These are phyloP conservation scores for Chlamydomonas sp. DNA, from an alignment of 139 green algal species.

Conservation along the genomic window DNA sequence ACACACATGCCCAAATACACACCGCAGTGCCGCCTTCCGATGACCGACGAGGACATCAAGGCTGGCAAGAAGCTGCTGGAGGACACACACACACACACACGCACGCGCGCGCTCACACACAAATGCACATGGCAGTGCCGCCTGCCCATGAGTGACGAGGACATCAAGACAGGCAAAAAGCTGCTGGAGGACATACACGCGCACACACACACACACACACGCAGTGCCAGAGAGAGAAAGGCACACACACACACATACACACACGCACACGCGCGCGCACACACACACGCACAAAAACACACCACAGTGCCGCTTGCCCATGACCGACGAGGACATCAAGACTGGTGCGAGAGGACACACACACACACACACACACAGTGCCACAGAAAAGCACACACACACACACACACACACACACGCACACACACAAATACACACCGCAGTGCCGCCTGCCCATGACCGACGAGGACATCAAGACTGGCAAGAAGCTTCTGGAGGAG, in stretches of 20 bases:
- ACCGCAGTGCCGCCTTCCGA: slow-evolving; percentile 84
- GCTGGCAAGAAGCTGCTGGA: slow-evolving; percentile 51
- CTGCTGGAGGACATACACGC: no score
- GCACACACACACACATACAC: slow-evolving; percentile 23
- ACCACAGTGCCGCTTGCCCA: slow-evolving; percentile 81
- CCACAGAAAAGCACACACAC: background rate
- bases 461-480: slow-evolving; percentile 81
- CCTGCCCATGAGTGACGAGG: slow-evolving; percentile 86
- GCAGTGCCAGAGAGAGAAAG: no score
- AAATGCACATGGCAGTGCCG: slow-evolving; percentile 74
- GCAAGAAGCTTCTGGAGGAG: slow-evolving; percentile 78
- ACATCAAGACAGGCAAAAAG: slow-evolving; percentile 72
- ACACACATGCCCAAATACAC: no score
- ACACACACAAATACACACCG: background rate
- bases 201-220: no score
- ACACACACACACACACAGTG: no score
- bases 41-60: slow-evolving; percentile 87
- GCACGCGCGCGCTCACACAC: background rate
- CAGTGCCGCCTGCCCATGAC: slow-evolving; percentile 93
- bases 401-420: background rate
- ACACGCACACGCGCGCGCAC: slow-evolving; percentile 79
- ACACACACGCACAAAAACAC: no score
- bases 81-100: background rate
- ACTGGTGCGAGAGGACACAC: no score
- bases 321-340: slow-evolving; percentile 86